Conservation (phyloP, 2,329 filamentous ascomycete genomes). For the Zymoseptoria brevis region DNA sequence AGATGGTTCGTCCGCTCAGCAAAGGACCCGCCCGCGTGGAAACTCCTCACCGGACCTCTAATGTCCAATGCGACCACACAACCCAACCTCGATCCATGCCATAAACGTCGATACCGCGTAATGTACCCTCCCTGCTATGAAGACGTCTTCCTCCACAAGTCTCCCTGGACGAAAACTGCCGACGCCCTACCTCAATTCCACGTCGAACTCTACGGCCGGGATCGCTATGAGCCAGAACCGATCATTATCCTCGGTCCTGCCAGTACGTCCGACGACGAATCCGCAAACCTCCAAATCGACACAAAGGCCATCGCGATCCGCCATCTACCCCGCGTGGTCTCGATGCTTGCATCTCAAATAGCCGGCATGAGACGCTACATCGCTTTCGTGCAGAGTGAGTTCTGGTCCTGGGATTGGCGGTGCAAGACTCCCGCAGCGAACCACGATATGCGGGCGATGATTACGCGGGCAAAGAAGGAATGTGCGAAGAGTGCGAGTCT, state of each 20-base stretch:
- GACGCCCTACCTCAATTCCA: conserved; percentile 11
- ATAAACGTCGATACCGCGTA: conserved; percentile 14
- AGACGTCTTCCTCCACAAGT: conserved; percentile 19
- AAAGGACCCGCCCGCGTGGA: conserved; percentile 11
- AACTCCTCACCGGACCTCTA: conserved; percentile 12
- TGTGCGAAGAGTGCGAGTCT: conserved; percentile 4
- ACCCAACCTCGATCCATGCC: conserved; percentile 7
- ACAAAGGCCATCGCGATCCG: conserved; percentile 4
- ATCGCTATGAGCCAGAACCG: conserved; percentile 16
- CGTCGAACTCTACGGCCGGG: conserved; percentile 9
- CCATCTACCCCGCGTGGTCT: conserved; percentile 8
- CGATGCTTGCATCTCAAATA: conserved; percentile 10
- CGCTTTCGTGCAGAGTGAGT: conserved; percentile 14
- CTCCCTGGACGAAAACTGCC: conserved; percentile 7
- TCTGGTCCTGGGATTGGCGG: conserved; percentile 16
- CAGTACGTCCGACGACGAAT: conserved; percentile 3
- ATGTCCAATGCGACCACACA: conserved; percentile 15
- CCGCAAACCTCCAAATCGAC: neutral
- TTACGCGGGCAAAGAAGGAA: conserved; percentile 7
- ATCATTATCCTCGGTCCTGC: conserved; percentile 15
- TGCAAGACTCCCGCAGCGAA: conserved; percentile 13
- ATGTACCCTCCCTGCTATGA: conserved; percentile 17
- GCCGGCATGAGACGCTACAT: conserved; percentile 8
- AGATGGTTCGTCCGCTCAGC: conserved; percentile 13
- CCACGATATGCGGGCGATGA: conserved; percentile 14